Evolutionary conservation across 768 basidiomycete species (phyloP).

Genomic region (Agrocybe pediades): DNA sequence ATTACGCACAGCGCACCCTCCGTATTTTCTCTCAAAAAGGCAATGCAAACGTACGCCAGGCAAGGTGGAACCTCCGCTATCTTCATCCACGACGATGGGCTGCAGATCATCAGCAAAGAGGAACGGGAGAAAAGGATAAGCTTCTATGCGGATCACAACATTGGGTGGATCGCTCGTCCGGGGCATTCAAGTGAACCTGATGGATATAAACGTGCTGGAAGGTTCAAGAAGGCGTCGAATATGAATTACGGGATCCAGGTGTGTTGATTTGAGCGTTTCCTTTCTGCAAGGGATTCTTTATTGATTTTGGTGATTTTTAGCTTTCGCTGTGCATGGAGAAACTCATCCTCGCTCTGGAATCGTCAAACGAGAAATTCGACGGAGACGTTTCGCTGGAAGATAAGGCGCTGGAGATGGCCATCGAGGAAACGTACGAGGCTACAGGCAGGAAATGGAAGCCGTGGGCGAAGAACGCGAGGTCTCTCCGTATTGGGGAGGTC

Average conservation of each 20-base stretch:
- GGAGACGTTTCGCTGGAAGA: constrained; percentile 61
- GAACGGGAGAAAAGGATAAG: constrained; percentile 68
- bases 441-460: constrained; percentile 63
- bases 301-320: constrained; percentile 21
- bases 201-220: constrained; percentile 79
- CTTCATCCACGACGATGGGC: constrained; percentile 82
- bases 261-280: constrained; percentile 6
- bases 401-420: constrained; percentile 67
- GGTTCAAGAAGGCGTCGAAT: constrained; percentile 91
- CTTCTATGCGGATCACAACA: constrained; percentile 77
- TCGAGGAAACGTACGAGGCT: constrained; percentile 71
- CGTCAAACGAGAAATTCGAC: constrained; percentile 32
- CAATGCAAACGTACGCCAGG: constrained; percentile 91
- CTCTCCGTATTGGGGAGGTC: constrained; percentile 76
- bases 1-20: constrained; percentile 76
- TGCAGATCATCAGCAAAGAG: constrained; percentile 63
- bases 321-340: constrained; percentile 68
- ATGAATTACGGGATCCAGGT: constrained; percentile 78
- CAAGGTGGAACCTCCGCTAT: constrained; percentile 84
- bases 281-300: not conserved
- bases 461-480: constrained; percentile 76
- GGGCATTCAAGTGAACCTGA: constrained; percentile 59
- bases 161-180: constrained; percentile 85
- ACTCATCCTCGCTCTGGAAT: constrained; percentile 48
- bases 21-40: constrained; percentile 77